These are phyloP conservation scores for Acanthamoeba triangularis DNA, from an alignment of 208 protist species.

Conservation along the genomic window DNA sequence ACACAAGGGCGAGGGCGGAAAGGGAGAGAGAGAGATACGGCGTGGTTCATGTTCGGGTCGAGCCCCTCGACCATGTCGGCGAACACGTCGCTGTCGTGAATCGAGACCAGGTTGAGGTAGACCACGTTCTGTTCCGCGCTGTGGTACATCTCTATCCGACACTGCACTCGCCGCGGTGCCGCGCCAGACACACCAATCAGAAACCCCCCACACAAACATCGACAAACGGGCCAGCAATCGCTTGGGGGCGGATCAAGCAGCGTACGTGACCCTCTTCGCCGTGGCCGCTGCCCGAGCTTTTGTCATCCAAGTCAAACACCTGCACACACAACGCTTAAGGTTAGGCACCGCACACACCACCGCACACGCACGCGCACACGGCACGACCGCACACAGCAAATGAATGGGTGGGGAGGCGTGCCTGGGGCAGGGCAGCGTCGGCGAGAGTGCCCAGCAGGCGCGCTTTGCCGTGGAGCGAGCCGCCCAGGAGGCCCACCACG, in stretches of 20 bases:
- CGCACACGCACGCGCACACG: too few relatives aligned
- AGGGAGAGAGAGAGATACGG: neutral
- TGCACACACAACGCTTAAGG: neutral
- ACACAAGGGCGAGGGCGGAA: neutral
- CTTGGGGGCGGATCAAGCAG: neutral
- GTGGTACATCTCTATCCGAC: slow-evolving; percentile 19
- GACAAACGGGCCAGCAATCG: neutral
- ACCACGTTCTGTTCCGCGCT: slow-evolving; percentile 49
- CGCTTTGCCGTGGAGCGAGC: slow-evolving; percentile 12
- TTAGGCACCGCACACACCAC: neutral
- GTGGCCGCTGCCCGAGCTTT: neutral
- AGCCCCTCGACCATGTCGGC: neutral
- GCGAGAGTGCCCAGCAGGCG: neutral
- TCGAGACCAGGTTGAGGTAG: slow-evolving; percentile 56
- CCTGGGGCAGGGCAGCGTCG: neutral
- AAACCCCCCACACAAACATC: neutral
- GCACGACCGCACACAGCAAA: neutral
- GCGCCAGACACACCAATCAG: neutral
- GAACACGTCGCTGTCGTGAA: neutral
- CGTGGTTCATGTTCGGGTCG: neutral
- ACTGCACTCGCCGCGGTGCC: neutral
- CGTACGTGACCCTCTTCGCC: neutral
- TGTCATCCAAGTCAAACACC: neutral
- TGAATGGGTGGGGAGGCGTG: neutral
- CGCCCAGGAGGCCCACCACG: slow-evolving; percentile 10